Evolutionary conservation across 495 filamentous ascomycete species (phyloP).

Genomic region (Penicillium paradoxum): DNA sequence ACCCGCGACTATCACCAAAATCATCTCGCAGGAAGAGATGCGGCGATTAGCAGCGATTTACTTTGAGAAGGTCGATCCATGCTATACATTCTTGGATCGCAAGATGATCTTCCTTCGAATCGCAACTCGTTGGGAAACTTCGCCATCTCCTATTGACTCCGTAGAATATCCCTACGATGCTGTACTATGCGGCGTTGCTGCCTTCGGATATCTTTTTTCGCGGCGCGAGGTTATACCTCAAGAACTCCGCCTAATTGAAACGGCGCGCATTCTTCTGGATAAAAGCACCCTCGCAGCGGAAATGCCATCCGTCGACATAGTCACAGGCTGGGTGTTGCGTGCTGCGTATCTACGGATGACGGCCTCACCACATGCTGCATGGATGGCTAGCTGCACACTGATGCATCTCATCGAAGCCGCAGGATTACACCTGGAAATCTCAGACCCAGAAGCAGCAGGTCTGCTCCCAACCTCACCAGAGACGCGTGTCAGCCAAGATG

Average conservation of each 20-base stretch:
- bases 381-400: conserved; percentile 52
- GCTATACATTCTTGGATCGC: conserved; percentile 48
- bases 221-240: conserved; percentile 21
- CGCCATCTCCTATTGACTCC: conserved; percentile 9
- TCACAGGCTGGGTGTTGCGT: conserved; percentile 51
- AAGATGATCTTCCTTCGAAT: conserved; percentile 28
- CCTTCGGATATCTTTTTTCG: conserved; percentile 46
- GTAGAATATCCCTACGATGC: conserved; percentile 36
- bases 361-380: conserved; percentile 46
- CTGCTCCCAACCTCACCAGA: conserved; percentile 9
- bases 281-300: conserved; percentile 28
- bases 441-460: conserved; percentile 17
- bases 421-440: conserved; percentile 44
- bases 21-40: conserved; percentile 42
- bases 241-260: conserved; percentile 38
- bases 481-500: conserved; percentile 8
- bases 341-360: conserved; percentile 50
- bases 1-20: conserved; percentile 27
- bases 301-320: conserved; percentile 30
- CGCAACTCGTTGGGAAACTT: conserved; percentile 32
- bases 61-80: conserved; percentile 47
- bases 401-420: conserved; percentile 53
- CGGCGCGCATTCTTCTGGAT: conserved; percentile 43
- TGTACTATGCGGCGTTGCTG: conserved; percentile 45
- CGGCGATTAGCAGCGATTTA: conserved; percentile 35